Percentiles rank a stretch among this genome's conserved stretches.
phyloP scores from a whole-genome alignment of 164 flowering plant species.

The Chimonanthus praecox region DNA sequence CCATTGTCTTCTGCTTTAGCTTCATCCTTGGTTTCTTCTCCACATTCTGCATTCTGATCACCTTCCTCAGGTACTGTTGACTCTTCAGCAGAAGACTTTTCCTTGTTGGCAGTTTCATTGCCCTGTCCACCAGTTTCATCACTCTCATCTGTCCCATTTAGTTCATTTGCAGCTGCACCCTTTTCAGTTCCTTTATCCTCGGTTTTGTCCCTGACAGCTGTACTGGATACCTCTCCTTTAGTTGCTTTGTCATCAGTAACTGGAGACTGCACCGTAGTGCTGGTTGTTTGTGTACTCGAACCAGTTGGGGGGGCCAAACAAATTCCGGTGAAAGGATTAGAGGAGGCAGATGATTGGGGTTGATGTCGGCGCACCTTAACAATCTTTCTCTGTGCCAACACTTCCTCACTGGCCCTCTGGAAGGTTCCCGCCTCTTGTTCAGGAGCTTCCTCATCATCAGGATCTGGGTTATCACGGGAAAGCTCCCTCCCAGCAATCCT shows the following conservation, averaged over 20 bases:
- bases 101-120: constrained; percentile 19
- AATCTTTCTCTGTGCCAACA: constrained; percentile 77
- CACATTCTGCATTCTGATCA: constrained; percentile 1
- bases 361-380: constrained; percentile 74
- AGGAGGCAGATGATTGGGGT: constrained; percentile 32
- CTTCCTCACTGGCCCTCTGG: constrained; percentile 85
- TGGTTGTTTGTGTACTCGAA: not conserved
- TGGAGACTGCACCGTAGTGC: constrained; percentile 3
- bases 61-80: constrained; percentile 8
- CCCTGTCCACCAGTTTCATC: not conserved
- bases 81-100: constrained; percentile 13
- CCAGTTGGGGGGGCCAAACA: constrained; percentile 40
- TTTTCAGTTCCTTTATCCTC: constrained; percentile 24
- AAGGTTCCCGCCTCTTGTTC: constrained; percentile 77
- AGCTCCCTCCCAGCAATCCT: constrained; percentile 84
- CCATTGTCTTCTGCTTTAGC: not conserved
- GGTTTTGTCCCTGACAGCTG: constrained; percentile 4
- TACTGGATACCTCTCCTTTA: constrained; percentile 16
- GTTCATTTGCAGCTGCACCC: not conserved
- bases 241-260: constrained; percentile 20
- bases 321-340: constrained; percentile 80
- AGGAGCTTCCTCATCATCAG: constrained; percentile 65
- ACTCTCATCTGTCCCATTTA: constrained; percentile 6
- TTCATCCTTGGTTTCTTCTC: constrained; percentile 5
- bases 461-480: constrained; percentile 72